Conservation (phyloP, 768 basidiomycete genomes). For the Leccinum arenicola region DNA sequence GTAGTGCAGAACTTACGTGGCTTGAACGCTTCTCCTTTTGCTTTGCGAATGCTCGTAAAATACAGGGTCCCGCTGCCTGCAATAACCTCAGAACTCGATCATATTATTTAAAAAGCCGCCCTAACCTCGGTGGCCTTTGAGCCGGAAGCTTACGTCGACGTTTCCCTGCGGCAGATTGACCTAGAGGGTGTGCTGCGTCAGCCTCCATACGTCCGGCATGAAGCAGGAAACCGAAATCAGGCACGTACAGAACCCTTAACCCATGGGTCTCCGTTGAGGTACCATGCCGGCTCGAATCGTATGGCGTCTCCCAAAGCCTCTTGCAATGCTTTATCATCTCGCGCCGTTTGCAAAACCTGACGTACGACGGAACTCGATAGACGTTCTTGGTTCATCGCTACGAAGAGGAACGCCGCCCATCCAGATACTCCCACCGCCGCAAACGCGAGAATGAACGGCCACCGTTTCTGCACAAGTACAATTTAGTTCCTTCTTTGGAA, state of each 20-base stretch:
- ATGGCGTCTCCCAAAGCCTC: slow-evolving; percentile 60
- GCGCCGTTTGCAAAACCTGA: slow-evolving; percentile 59
- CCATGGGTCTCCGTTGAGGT: slow-evolving; percentile 73
- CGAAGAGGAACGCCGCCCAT: slow-evolving; percentile 68
- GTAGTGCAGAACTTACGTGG: slow-evolving; percentile 42
- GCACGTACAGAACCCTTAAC: slow-evolving; percentile 62
- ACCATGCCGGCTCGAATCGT: slow-evolving; percentile 38
- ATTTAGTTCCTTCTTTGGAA: neutral
- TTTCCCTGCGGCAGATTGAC: slow-evolving; percentile 73
- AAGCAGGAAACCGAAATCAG: neutral
- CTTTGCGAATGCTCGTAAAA: slow-evolving; percentile 79
- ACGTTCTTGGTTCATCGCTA: slow-evolving; percentile 75
- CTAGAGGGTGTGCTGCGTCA: slow-evolving; percentile 33
- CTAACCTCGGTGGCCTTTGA: slow-evolving; percentile 69
- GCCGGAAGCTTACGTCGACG: slow-evolving; percentile 72
- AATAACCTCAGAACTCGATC: neutral
- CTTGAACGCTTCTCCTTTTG: slow-evolving; percentile 67
- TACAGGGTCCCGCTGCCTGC: slow-evolving; percentile 74
- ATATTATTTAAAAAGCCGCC: neutral
- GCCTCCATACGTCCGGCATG: neutral
- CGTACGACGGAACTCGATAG: slow-evolving; percentile 72
- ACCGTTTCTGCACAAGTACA: slow-evolving; percentile 34
- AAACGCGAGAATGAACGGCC: slow-evolving; percentile 56
- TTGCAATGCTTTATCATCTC: slow-evolving; percentile 47
- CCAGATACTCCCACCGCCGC: slow-evolving; percentile 52